Evolutionary conservation across 768 basidiomycete species (phyloP).

Genomic region (Crucibulum laeve): DNA sequence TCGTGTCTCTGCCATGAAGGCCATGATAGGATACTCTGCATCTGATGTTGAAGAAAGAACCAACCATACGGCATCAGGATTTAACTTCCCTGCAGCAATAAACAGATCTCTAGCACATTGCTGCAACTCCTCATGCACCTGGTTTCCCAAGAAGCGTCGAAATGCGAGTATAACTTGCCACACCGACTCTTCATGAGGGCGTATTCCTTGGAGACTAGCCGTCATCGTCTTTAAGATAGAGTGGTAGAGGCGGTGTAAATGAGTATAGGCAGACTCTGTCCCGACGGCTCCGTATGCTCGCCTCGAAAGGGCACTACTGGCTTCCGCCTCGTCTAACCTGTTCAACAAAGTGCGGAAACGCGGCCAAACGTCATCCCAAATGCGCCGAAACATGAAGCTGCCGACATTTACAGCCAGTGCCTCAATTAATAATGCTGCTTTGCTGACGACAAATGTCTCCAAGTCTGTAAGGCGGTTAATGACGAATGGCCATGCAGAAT

Average conservation of each 20-base stretch:
- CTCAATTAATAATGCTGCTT: conserved; percentile 73
- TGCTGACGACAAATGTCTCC: conserved; percentile 76
- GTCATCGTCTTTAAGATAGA: conserved; percentile 74
- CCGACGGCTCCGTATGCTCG: conserved; percentile 47
- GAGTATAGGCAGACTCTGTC: conserved; percentile 71
- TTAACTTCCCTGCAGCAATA: conserved; percentile 48
- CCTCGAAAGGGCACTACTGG: conserved; percentile 60
- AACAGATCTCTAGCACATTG: conserved; percentile 62
- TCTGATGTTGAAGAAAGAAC: conserved; percentile 55
- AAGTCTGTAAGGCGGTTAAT: conserved; percentile 73
- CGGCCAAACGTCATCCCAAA: conserved; percentile 96
- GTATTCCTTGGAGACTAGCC: conserved; percentile 60
- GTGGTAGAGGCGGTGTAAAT: conserved; percentile 77
- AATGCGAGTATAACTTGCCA: conserved; percentile 83
- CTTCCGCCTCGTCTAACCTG: conserved; percentile 59
- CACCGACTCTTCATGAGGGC: conserved; percentile 59
- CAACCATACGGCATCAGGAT: conserved; percentile 85
- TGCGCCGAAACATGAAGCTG: conserved; percentile 76
- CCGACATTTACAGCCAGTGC: conserved; percentile 67
- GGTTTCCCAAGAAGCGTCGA: conserved; percentile 67
- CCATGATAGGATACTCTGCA: conserved; percentile 31
- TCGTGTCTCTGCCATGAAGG: conserved; percentile 47
- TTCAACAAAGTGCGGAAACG: conserved; percentile 60
- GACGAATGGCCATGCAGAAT: conserved; percentile 93
- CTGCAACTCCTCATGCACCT: conserved; percentile 75